phyloP scores from a whole-genome alignment of 345 rosid genomes.

The Diplotaxis tenuifolia region DNA sequence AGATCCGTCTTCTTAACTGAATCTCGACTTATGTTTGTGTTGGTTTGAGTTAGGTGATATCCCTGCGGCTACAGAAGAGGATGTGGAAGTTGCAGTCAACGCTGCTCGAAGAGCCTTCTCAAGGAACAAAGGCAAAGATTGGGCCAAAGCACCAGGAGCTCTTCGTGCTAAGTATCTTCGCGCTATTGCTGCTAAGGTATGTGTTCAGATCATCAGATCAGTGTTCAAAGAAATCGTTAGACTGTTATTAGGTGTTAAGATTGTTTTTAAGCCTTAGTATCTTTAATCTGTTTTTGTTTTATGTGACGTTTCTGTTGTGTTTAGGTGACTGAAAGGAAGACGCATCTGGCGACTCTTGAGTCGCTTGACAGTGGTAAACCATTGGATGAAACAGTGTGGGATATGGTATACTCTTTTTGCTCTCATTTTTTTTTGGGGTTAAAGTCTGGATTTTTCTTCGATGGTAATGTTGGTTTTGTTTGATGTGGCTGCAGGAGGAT shows the following conservation, averaged over 20 bases:
- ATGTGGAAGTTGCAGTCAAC: constrained; percentile 86
- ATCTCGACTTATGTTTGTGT: neutral
- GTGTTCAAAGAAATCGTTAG: too few species aligned
- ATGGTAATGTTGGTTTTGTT: constrained; percentile 15
- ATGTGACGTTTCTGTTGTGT: neutral
- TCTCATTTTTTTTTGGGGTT: neutral
- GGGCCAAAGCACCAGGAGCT: constrained; percentile 80
- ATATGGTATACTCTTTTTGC: constrained; percentile 57
- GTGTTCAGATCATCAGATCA: too few species aligned
- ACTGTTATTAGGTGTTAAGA: too few species aligned
- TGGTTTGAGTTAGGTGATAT: constrained; percentile 63
- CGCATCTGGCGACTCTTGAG: constrained; percentile 74
- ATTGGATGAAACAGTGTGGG: constrained; percentile 86
- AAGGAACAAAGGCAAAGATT: constrained; percentile 74
- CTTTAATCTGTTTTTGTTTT: neutral
- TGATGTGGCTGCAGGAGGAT: constrained; percentile 67
- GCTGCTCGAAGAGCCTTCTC: constrained; percentile 77
- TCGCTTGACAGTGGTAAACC: constrained; percentile 90
- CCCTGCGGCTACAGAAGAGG: constrained; percentile 90
- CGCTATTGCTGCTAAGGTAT: constrained; percentile 99
- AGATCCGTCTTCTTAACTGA: neutral
- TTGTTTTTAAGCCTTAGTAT: neutral
- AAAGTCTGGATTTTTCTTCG: neutral
- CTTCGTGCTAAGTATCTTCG: constrained; percentile 85
- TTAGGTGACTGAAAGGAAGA: constrained; percentile 74